These are phyloP conservation scores for Crotalaria pallida DNA, from an alignment of 306 rosid species.

Conservation along the genomic window DNA sequence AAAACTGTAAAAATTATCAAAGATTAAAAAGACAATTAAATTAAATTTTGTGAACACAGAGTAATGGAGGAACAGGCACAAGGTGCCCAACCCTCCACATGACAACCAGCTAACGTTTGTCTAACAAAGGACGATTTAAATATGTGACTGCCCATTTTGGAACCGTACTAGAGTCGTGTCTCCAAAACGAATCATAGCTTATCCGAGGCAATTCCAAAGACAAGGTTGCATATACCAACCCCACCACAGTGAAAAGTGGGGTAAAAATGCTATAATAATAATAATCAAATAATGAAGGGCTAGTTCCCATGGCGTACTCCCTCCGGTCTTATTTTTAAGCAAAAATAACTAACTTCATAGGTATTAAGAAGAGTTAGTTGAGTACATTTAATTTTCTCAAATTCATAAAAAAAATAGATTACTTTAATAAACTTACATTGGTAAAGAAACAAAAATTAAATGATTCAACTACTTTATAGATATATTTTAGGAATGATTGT, in stretches of 20 bases:
- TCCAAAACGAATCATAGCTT: conserved; percentile 30
- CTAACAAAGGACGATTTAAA: conserved; percentile 26
- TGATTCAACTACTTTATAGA: too few relatives aligned
- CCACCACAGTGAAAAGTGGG: conserved; percentile 22
- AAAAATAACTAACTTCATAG: too few relatives aligned
- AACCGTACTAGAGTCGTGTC: conserved; percentile 41
- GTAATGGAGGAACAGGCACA: not conserved
- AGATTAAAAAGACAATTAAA: too few relatives aligned
- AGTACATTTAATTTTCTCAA: too few relatives aligned
- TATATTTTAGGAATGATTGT: too few relatives aligned
- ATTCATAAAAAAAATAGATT: too few relatives aligned
- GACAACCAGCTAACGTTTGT: conserved; percentile 54
- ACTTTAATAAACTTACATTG: too few relatives aligned
- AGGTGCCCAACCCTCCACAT: conserved; percentile 34
- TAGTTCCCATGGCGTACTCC: too few relatives aligned
- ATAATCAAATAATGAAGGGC: too few relatives aligned
- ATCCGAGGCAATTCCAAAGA: conserved; percentile 20
- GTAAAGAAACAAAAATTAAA: too few relatives aligned
- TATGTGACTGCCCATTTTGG: conserved; percentile 28
- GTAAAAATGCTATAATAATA: not conserved
- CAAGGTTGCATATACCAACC: conserved; percentile 3
- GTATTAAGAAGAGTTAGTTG: too few relatives aligned
- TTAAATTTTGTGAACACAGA: not conserved
- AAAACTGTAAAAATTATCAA: conserved; percentile 1
- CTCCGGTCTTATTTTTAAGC: too few relatives aligned